Base-by-base conservation (phyloP, 176 grass and related monocot genomes). In the Musa itinerans region DNA sequence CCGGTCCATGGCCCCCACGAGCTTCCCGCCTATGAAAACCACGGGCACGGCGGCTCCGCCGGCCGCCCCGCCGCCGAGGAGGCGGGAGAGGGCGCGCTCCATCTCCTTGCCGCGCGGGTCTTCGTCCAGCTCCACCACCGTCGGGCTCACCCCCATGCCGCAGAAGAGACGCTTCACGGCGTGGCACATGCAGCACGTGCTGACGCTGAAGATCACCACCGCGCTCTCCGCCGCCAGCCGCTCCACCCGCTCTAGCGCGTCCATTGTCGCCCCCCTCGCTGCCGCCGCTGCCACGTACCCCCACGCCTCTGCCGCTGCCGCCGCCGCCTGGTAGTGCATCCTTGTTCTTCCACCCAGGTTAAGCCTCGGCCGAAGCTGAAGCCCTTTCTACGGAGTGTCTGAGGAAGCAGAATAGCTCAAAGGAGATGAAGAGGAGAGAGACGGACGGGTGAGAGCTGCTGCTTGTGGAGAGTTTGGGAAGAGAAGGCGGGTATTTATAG, bases 181-280 rank as follows among this genome's bases (percentile, higher is more conserved):
- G 80, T 99, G 95, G 83, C 95, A 94, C 95, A 99, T 99, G 88
- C 95, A 99, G 82, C 96, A 99, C 73, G 80, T 91, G 91, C 91
- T 99, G 73, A 93, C 89, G 83, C 91, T 95, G 91, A 99, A 99
- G 64, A 99, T 89, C 24, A 99, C 96, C 65, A 99, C 96, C 50
- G 96, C 96, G 80, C 87, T 88, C 84, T 99, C 96, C 58, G 88
- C 81, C 23, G 96, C 96, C 68, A 99, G 81, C 70, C 79, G 72
- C 85, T 99, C 88, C 61, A 88, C 89, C 63, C 86, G 77, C 76
- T 89, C 87, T 54, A 93, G 82, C 11, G 92, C 83, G 83, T 89
- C 87, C 76, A 86, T 84, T 10, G 85, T 62, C 29, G 73, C 25
- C 55, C 63, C 25, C 58, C 64, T 2, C 34, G 57, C 8, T 52